These are phyloP conservation scores for Rasamsonia emersonii DNA, from an alignment of 2,329 filamentous ascomycete genomes.

Conservation along the genomic window DNA sequence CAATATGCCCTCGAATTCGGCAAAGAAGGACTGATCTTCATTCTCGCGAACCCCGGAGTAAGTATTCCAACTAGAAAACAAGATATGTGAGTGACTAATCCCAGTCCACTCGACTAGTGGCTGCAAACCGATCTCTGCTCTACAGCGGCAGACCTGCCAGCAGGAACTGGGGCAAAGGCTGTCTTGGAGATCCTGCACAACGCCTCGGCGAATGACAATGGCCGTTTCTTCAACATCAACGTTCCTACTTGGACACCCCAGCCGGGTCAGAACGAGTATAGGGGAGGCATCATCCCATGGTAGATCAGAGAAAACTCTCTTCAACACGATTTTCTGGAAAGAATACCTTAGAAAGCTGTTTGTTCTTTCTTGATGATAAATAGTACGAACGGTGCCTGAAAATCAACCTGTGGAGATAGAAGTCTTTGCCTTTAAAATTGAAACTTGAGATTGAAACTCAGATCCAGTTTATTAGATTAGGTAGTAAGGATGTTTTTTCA, in stretches of 20 bases:
- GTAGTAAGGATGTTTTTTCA: no score
- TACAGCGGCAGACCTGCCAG: conserved; percentile 28
- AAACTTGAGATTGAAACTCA: no score
- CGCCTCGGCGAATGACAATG: conserved; percentile 29
- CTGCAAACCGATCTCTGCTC: conserved; percentile 35
- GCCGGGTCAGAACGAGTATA: conserved; percentile 22
- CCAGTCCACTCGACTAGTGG: conserved; percentile 24
- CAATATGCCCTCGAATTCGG: conserved; percentile 21
- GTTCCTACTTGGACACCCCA: conserved; percentile 23
- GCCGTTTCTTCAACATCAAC: conserved; percentile 38
- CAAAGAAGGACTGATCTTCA: conserved; percentile 34
- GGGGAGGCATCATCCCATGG: conserved; percentile 17
- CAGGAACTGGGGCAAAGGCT: conserved; percentile 25
- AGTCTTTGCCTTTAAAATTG: no score
- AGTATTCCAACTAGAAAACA: conserved; percentile 9
- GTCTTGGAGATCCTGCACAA: conserved; percentile 38
- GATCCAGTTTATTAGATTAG: no score
- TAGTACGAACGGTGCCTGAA: no score
- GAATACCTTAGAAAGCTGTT: no score
- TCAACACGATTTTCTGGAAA: no score
- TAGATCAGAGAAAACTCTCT: no score
- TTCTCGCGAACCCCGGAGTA: conserved; percentile 40
- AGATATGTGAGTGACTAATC: not conserved
- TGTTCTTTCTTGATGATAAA: no score
- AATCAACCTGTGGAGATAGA: no score